phyloP scores from a whole-genome alignment of 495 filamentous ascomycete genomes.

The Venustampulla echinocandica region DNA sequence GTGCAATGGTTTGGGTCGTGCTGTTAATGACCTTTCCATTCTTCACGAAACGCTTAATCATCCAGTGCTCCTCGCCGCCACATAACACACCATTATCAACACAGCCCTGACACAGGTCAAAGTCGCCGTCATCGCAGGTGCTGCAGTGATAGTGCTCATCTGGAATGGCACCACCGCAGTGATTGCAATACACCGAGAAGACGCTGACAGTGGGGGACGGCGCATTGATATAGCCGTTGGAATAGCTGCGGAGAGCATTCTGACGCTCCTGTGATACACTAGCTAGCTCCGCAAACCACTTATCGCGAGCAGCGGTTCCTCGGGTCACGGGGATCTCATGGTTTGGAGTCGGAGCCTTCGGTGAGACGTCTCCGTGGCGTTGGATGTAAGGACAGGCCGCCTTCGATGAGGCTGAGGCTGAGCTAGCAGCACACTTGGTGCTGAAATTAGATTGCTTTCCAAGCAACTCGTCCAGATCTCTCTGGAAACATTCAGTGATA shows the following conservation, averaged over 20 bases:
- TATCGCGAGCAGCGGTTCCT: conserved; percentile 23
- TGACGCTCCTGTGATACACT: conserved; percentile 17
- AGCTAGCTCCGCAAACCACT: conserved; percentile 34
- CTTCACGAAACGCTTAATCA: conserved; percentile 81
- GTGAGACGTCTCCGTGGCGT: conserved; percentile 4
- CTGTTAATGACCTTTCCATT: conserved; percentile 74
- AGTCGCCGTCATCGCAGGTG: conserved; percentile 87
- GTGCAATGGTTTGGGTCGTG: conserved; percentile 67
- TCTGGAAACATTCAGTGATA: conserved; percentile 10
- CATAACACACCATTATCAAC: conserved; percentile 68
- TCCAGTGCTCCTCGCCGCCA: conserved; percentile 70
- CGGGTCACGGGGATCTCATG: conserved; percentile 26
- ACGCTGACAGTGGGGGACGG: conserved; percentile 7
- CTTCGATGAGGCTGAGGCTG: not conserved
- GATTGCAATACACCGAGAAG: conserved; percentile 84
- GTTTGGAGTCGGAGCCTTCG: conserved; percentile 8
- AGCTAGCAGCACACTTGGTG: not conserved
- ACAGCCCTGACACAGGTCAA: conserved; percentile 81
- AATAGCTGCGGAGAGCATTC: conserved; percentile 1
- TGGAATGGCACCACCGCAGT: conserved; percentile 67
- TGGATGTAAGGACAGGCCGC: conserved; percentile 5
- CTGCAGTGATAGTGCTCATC: conserved; percentile 91
- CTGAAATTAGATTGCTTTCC: conserved; percentile 5
- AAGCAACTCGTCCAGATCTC: too few species aligned
- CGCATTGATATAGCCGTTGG: not conserved